These are phyloP conservation scores for Williopsis jadinii DNA, from an alignment of 1,139 yeast species.

Conservation along the genomic window DNA sequence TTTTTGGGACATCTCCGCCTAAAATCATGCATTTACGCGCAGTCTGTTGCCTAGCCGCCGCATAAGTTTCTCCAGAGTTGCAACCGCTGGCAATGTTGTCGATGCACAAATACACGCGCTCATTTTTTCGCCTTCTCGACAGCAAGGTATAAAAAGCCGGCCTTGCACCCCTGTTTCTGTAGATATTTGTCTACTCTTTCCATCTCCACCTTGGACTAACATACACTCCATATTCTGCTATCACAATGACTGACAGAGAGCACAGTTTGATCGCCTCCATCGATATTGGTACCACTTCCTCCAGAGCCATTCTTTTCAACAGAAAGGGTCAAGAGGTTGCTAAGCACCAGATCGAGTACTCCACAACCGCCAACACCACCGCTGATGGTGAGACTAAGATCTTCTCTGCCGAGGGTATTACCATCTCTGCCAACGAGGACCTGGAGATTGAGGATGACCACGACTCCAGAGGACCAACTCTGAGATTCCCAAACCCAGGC, in stretches of 20 bases:
- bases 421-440: slow-evolving; percentile 46
- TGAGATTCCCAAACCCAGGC: slow-evolving; percentile 71
- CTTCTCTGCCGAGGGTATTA: slow-evolving; percentile 70
- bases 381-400: slow-evolving; percentile 39
- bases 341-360: slow-evolving; percentile 82
- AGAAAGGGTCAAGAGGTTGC: slow-evolving; percentile 72
- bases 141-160: no score
- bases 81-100: no score
- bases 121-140: no score
- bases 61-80: no score
- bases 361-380: slow-evolving; percentile 56
- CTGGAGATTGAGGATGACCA: slow-evolving; percentile 52
- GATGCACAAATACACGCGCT: no score
- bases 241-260: slow-evolving; percentile 20
- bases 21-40: no score
- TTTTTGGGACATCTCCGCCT: no score
- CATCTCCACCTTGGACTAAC: not conserved
- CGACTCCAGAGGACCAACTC: slow-evolving; percentile 55
- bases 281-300: slow-evolving; percentile 92
- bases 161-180: no score
- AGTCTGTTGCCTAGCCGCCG: no score
- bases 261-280: slow-evolving; percentile 53
- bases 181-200: not conserved
- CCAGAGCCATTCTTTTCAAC: slow-evolving; percentile 81
- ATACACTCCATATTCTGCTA: no score